phyloP scores from a whole-genome alignment of 352 stramenopile species.

The Aphanomyces stellatus region DNA sequence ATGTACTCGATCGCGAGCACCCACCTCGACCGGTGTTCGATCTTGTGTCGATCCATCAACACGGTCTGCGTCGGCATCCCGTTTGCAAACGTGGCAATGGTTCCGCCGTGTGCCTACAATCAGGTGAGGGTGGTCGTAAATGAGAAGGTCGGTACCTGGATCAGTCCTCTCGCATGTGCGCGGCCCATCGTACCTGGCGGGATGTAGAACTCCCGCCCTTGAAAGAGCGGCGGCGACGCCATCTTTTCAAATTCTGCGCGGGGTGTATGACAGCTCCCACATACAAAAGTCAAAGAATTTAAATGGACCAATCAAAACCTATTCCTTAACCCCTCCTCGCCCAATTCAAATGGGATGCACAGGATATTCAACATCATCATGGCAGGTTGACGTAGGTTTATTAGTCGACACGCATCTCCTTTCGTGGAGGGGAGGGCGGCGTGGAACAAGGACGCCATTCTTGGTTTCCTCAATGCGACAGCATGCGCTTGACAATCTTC shows the following conservation, averaged over 20 bases:
- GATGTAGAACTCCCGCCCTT: slow-evolving; percentile 5
- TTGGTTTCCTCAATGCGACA: neutral
- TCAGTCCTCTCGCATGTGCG: neutral
- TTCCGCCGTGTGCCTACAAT: slow-evolving; percentile 9
- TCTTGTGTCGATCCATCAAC: slow-evolving; percentile 5
- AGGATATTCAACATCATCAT: no score
- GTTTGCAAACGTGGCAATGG: neutral
- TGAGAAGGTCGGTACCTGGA: neutral
- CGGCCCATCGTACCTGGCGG: neutral
- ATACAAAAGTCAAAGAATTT: no score
- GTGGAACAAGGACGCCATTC: no score
- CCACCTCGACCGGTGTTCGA: neutral
- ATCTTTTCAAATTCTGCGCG: neutral
- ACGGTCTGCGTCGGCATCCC: neutral
- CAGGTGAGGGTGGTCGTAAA: neutral
- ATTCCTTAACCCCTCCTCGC: no score
- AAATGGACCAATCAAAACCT: neutral
- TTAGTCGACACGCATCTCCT: no score
- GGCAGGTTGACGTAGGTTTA: no score
- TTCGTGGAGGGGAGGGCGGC: no score
- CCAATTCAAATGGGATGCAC: no score
- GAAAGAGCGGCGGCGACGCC: neutral
- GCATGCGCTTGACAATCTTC: slow-evolving; percentile 1
- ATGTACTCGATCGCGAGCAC: slow-evolving; percentile 6
- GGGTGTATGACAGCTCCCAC: no score